Evolutionary conservation across 768 basidiomycete genomes (phyloP).

Genomic region (Lentinula sp.): DNA sequence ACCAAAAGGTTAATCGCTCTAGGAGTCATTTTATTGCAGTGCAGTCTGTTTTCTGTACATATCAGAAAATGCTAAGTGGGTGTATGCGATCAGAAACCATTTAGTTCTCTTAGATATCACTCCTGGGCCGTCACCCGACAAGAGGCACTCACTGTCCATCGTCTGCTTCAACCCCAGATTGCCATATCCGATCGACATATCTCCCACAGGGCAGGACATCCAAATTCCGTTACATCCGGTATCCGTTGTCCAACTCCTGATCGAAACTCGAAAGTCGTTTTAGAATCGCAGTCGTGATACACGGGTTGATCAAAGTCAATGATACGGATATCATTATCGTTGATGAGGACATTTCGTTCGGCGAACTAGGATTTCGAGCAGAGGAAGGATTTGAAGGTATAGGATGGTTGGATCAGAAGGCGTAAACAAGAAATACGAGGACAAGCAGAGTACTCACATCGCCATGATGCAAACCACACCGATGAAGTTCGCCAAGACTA

Average conservation of each 20-base stretch:
- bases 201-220: conserved; percentile 26
- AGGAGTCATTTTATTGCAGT: too few species aligned
- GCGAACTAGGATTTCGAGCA: conserved; percentile 19
- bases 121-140: not conserved
- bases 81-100: too few species aligned
- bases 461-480: conserved; percentile 26
- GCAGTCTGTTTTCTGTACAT: too few species aligned
- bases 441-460: conserved; percentile 15
- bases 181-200: conserved; percentile 21
- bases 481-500: conserved; percentile 26
- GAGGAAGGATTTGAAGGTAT: too few species aligned
- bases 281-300: conserved; percentile 23
- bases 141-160: not conserved
- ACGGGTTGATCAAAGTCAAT: conserved; percentile 31
- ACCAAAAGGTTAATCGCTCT: too few species aligned
- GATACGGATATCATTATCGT: conserved; percentile 28
- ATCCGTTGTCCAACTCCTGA: conserved; percentile 13
- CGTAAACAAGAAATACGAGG: not conserved
- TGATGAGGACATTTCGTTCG: conserved; percentile 30
- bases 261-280: conserved; percentile 18
- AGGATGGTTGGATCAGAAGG: too few species aligned
- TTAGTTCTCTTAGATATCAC: not conserved
- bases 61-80: too few species aligned
- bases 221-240: conserved; percentile 23
- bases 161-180: conserved; percentile 15